Conservation (phyloP, 2,329 filamentous ascomycete genomes). For the Xylogone sp. region DNA sequence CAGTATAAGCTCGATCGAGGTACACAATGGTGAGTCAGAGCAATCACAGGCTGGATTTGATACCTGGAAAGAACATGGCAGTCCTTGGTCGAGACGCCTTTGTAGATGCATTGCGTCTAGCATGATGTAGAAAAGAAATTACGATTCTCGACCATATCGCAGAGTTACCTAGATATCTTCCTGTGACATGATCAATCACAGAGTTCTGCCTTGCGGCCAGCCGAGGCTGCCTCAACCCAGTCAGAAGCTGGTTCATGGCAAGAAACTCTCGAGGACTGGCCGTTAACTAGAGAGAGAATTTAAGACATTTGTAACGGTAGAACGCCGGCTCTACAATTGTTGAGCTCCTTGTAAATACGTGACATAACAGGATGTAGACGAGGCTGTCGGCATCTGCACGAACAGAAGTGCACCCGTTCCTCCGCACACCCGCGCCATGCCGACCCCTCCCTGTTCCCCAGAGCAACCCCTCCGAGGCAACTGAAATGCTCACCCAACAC, state of each 20-base stretch:
- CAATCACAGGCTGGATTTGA: neutral
- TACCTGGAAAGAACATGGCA: slow-evolving; percentile 35
- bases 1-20: slow-evolving; percentile 5
- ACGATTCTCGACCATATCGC: neutral
- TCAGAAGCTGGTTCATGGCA: slow-evolving; percentile 22
- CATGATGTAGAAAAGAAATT: neutral
- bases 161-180: neutral
- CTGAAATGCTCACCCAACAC: neutral
- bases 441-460: neutral
- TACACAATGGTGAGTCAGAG: neutral
- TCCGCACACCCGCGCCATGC: neutral
- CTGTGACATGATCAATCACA: neutral
- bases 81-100: slow-evolving; percentile 26
- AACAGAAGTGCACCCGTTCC: neutral
- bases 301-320: neutral
- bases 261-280: slow-evolving; percentile 5
- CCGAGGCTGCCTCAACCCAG: slow-evolving; percentile 15
- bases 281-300: neutral
- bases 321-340: neutral
- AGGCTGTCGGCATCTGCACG: neutral
- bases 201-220: slow-evolving; percentile 5
- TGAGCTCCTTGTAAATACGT: neutral
- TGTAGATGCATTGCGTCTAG: slow-evolving; percentile 21
- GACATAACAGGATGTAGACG: neutral
- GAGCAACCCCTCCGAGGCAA: neutral